These are phyloP conservation scores for Scedosporium minutisporum DNA, from an alignment of 2,329 filamentous ascomycete species.

Conservation along the genomic window DNA sequence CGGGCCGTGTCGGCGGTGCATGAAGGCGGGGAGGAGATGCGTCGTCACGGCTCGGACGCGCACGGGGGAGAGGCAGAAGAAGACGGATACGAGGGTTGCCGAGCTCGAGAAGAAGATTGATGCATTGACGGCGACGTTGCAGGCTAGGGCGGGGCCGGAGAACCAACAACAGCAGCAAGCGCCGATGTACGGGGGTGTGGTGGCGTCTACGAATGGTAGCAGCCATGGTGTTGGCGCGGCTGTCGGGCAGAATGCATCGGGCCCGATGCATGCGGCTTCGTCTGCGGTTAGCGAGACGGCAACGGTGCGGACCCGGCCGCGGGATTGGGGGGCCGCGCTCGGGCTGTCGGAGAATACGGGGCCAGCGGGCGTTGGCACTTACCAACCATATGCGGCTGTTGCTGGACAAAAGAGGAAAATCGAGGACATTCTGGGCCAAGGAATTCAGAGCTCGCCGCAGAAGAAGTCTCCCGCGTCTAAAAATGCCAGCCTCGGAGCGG, in stretches of 20 bases:
- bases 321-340: neutral
- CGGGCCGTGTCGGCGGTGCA: constrained; percentile 64
- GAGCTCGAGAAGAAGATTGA: constrained; percentile 92
- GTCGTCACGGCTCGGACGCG: constrained; percentile 64
- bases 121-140: constrained; percentile 70
- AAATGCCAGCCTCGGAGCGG: constrained; percentile 8
- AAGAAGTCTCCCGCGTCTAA: constrained; percentile 8
- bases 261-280: no score
- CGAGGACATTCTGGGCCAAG: neutral
- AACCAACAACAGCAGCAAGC: neutral
- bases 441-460: neutral
- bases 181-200: neutral
- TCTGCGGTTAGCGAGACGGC: neutral
- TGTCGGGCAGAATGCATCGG: no score
- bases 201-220: neutral
- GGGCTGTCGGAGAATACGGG: neutral
- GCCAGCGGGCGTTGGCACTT: neutral
- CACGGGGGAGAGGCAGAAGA: constrained; percentile 67
- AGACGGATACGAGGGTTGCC: constrained; percentile 79
- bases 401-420: constrained; percentile 22
- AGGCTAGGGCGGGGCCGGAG: constrained; percentile 19
- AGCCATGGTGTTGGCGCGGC: neutral
- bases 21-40: constrained; percentile 69
- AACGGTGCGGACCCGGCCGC: neutral
- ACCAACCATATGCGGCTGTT: neutral